Evolutionary conservation across 1,139 yeast species (phyloP), one percentile per base, ranked within the genome.

Genomic region (Suhomyces bribrorum): DNA sequence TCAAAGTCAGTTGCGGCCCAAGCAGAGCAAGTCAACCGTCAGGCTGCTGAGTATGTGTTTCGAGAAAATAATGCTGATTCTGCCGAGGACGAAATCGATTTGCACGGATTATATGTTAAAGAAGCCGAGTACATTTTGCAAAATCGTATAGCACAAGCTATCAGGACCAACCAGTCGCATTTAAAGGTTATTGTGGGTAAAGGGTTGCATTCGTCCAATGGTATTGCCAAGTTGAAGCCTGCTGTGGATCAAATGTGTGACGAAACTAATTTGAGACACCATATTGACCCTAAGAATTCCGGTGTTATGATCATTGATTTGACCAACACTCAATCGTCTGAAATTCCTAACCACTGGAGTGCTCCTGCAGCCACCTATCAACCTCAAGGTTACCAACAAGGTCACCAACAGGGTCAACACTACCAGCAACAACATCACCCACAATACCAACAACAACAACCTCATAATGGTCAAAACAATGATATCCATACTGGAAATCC

Each of bases 41-140:
- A 83, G 58, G 98, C 97, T 1, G 97, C 97, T 1, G 90, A 82
- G 57, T 90, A 83, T 57, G 97, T 89, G 2, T 90, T 90, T 58
- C 70, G 83, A 32, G 92, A 86, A 50, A 92, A 92, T 59, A 92
- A 92, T 56, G 78, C 87, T 24, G 97, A 89, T 56, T 83, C 94
- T 23, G 82, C 78, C 23, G 74, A 73, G 13, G 86, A 88, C 58
- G 97, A 92, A 62, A 88, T 92, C 46, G 97, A 92, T 62, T 72
- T 92, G 43, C 98, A 92, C 60, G 98, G 98, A 0, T 69, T 92
- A 27, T 89, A 74, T 50, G 95, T 90, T 25, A 85, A 83, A 59
- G 97, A 92, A 64, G 97, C 97, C 4, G 79, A 81, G 46, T 83
- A 78, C 58, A 79, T 85, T 37, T 69, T 90, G 49, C 86, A 83